Percentiles rank a stretch among this genome's conserved stretches.
Evolutionary conservation across 345 rosid genomes (phyloP).

Genomic region (Boechera retrofracta): DNA sequence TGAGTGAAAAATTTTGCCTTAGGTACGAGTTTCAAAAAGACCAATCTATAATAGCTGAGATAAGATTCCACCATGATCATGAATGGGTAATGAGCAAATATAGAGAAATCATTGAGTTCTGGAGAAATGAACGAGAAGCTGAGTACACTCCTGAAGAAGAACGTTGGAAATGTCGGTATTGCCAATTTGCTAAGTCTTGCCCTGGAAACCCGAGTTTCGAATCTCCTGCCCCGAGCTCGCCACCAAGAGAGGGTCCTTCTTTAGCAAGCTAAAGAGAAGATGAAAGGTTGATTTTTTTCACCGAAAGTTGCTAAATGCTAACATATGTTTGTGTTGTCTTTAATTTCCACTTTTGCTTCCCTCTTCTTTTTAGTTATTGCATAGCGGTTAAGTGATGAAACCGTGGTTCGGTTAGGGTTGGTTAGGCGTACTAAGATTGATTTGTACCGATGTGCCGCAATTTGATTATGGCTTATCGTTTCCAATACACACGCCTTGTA

Average conservation of each 20-base stretch:
- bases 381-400: constrained; percentile 2
- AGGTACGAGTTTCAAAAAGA: constrained; percentile 84
- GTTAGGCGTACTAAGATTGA: constrained; percentile 5
- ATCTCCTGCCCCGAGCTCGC: constrained; percentile 22
- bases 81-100: constrained; percentile 61
- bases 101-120: constrained; percentile 56
- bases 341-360: neutral
- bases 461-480: neutral
- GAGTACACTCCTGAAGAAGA: constrained; percentile 67
- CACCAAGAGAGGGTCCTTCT: constrained; percentile 35
- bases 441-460: neutral
- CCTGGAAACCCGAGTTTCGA: constrained; percentile 44
- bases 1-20: constrained; percentile 28
- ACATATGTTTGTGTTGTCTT: constrained; percentile 1
- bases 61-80: constrained; percentile 55
- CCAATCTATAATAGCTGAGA: constrained; percentile 70
- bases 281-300: constrained; percentile 24
- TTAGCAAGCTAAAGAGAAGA: constrained; percentile 26
- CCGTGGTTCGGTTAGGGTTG: constrained; percentile 2
- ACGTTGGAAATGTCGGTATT: constrained; percentile 80
- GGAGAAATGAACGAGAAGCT: constrained; percentile 70
- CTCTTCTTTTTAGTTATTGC: neutral
- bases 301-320: neutral
- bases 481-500: constrained; percentile 4
- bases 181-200: constrained; percentile 61